Base-by-base conservation (phyloP, 2,329 filamentous ascomycete genomes). In the Pestalotiopsis fici region DNA sequence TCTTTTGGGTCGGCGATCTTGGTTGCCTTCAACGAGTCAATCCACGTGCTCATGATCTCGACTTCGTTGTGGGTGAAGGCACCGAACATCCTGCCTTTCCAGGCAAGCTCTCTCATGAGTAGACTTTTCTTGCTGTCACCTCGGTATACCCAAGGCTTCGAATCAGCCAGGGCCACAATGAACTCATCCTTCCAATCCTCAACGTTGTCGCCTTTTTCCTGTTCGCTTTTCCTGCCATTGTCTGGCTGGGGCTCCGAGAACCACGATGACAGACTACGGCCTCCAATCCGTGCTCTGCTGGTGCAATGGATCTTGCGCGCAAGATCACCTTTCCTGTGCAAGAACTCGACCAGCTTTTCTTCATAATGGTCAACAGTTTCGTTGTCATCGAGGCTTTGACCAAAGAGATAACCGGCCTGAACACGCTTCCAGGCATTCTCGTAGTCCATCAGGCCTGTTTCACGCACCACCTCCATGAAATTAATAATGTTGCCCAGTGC, bases 401-500 rank as follows among this genome's bases (percentile, higher is more conserved):
- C 9, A 7, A 54, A 54, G 9, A 54, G 6, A 13, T 54, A 54
- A 12, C 47, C 47, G 9, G 21, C 47, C 47, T 54, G 47, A 11
- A 54, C 13, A 3, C 47, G 47, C 47, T 54, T 54, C 47, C 47
- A 54, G 6, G 47, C 47, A n/a, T 13, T 54, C 47, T 54, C 13
- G 18, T n/a, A 15, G 47, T 18, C 47, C 47, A 23, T 54, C 9
- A n/a, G 18, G 3, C 47, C 47, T 12, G 47, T 54, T 13, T 54
- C 47, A 6, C 47, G 47, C 7, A 54, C 13, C 2, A 54, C 6
- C 6, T 54, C 63, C 75, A 86, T 74, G 67, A 84, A 85, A 21
- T 77, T 69, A 9, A 67, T 71, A 11, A 80, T 80, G 18, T 77
- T 76, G 25, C 77, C 70, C 66, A 78, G 73, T 1, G 83, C 83